These are phyloP conservation scores for Trichodelitschia bisporula DNA, from an alignment of 495 filamentous ascomycete genomes.

Conservation along the genomic window DNA sequence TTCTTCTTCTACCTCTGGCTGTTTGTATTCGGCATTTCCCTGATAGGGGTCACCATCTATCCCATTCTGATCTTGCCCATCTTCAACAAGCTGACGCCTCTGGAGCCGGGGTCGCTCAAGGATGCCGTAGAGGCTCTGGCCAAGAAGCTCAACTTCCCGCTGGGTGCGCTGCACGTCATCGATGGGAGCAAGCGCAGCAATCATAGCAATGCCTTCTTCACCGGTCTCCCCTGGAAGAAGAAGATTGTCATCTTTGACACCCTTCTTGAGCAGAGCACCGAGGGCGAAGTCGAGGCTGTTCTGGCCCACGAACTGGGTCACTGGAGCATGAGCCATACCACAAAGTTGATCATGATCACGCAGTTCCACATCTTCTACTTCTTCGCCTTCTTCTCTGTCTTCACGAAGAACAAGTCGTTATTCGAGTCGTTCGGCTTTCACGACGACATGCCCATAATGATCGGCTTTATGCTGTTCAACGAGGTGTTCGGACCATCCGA, in stretches of 20 bases:
- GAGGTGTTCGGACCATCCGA: slow-evolving; percentile 84
- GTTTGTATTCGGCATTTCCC: slow-evolving; percentile 64
- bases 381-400: slow-evolving; percentile 86
- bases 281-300: slow-evolving; percentile 81
- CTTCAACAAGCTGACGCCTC: slow-evolving; percentile 94
- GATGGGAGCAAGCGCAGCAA: slow-evolving; percentile 93
- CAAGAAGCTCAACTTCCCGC: slow-evolving; percentile 64
- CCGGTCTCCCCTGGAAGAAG: slow-evolving; percentile 96
- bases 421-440: slow-evolving; percentile 81
- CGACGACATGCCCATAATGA: slow-evolving; percentile 67
- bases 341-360: slow-evolving; percentile 61
- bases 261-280: slow-evolving; percentile 77
- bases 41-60: slow-evolving; percentile 89
- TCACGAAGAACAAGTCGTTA: slow-evolving; percentile 82
- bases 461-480: slow-evolving; percentile 91
- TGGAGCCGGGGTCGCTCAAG: slow-evolving; percentile 69
- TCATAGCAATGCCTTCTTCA: slow-evolving; percentile 97
- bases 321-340: slow-evolving; percentile 89
- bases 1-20: slow-evolving; percentile 98
- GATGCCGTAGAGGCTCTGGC: slow-evolving; percentile 69
- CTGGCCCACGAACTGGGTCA: slow-evolving; percentile 90
- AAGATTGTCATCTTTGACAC: slow-evolving; percentile 99
- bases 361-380: slow-evolving; percentile 84
- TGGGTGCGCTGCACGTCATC: slow-evolving; percentile 79
- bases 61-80: slow-evolving; percentile 81